Conservation (phyloP, 2,329 filamentous ascomycete species). For the Trichoderma oligosporum region DNA sequence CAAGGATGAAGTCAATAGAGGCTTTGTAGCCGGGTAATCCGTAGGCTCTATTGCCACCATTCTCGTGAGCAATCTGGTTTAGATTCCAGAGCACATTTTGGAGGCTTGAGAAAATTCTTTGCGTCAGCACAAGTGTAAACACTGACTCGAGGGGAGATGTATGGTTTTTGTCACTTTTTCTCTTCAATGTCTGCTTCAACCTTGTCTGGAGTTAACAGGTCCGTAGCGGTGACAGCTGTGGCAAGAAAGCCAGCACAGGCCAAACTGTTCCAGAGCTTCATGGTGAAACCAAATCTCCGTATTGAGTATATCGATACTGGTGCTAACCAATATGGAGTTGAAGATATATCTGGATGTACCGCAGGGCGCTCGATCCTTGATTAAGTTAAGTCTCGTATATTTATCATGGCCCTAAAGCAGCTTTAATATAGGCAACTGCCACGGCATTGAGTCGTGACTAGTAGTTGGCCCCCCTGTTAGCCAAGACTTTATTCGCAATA, state of each 20-base stretch:
- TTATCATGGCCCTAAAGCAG: neutral
- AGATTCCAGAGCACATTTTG: conserved; percentile 52
- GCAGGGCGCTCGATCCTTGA: neutral
- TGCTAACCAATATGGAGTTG: neutral
- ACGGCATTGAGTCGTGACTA: neutral
- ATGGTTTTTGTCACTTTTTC: neutral
- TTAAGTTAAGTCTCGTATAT: neutral
- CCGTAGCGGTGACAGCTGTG: conserved; percentile 26
- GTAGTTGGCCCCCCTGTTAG: neutral
- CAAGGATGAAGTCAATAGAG: conserved; percentile 54
- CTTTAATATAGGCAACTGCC: neutral
- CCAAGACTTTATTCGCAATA: conserved; percentile 7
- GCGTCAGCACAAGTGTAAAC: neutral
- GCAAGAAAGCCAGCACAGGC: conserved; percentile 20
- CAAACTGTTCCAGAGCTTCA: conserved; percentile 23
- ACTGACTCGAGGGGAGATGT: no score
- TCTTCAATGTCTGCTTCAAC: conserved; percentile 38
- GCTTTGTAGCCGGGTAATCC: conserved; percentile 57
- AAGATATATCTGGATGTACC: no score
- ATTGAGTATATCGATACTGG: neutral
- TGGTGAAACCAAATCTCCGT: conserved; percentile 9
- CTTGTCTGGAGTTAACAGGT: conserved; percentile 38
- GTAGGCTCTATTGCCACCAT: conserved; percentile 59
- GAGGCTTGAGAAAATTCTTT: conserved; percentile 40
- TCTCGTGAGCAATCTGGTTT: conserved; percentile 50